Evolutionary conservation across 1,284 basidiomycete genomes (phyloP), one percentile per base, ranked within the genome.

Genomic region (Coniophora puteana): DNA sequence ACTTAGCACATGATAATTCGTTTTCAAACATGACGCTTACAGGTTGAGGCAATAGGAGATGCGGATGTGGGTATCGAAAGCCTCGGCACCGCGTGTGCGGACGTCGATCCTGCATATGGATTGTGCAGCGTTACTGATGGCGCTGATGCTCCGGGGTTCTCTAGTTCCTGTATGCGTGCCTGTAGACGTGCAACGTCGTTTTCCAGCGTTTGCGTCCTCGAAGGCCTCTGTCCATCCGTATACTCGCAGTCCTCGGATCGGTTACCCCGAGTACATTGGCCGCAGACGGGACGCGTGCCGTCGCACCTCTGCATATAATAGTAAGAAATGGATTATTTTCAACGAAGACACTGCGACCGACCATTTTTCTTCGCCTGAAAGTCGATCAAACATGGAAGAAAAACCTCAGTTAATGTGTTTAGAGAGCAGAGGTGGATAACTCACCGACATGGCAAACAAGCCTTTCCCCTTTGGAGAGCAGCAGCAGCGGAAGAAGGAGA

Each of bases 201-300:
- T 49, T 70, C 66, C 20, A 71, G 42, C 5, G 54, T 54, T 42
- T 69, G 45, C 1, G 59, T 67, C 11, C 65, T 58, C 1, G 66
- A 51, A n/a, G 55, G 57, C 10, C 52, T 54, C 24, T 52, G 53
- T 11, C 56, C 58, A 32, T 69, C 65, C 1, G 59, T 55, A 42
- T 71, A 72, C 52, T 72, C 65, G 47, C 68, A 71, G 29, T 69
- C 70, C 1, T 61, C 60, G n/a, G 47, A 46, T 8, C 66, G 54
- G 20, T 63, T 61, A 2, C 59, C 57, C 4, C 57, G 51, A 32
- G 55, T 42, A 43, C 68, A 71, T 30, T 60, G 63, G 3, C 55
- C 51, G 37, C 68, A 71, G 13, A 61, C 47, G 1, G 70, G 70
- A 24, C 62, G 58, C 1, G 36, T 29, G 4, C 69, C 69, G 39